Conservation (phyloP, 306 rosid genomes). For the Astragalus membranaceus region DNA sequence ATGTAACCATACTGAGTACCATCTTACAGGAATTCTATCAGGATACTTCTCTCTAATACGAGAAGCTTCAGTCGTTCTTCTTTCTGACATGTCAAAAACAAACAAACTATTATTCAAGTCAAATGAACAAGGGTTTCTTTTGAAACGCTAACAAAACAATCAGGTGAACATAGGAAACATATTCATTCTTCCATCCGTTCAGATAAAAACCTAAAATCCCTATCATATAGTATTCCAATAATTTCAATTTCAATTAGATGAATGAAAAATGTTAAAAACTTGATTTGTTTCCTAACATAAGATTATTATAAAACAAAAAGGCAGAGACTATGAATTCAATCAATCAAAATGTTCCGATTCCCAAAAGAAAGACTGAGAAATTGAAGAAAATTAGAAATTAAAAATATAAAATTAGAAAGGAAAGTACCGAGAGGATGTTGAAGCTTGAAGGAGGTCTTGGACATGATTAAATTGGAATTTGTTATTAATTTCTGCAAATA, state of each 20-base stretch:
- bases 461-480: slow-evolving; percentile 48
- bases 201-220: neutral
- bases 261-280: neutral
- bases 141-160: neutral
- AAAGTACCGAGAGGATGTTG: slow-evolving; percentile 65
- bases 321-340: neutral
- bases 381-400: neutral
- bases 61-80: slow-evolving; percentile 61
- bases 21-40: slow-evolving; percentile 79
- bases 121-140: neutral
- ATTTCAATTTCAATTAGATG: neutral
- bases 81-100: slow-evolving; percentile 36
- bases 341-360: neutral
- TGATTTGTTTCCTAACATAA: neutral
- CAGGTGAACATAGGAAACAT: neutral
- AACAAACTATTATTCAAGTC: neutral
- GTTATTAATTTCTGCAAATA: slow-evolving; percentile 35
- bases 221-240: neutral
- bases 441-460: slow-evolving; percentile 67
- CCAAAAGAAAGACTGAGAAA: neutral
- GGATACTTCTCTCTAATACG: slow-evolving; percentile 88
- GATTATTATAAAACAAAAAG: neutral
- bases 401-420: neutral
- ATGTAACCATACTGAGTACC: neutral
- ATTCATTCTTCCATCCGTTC: neutral